These are phyloP conservation scores for Volutella citrinella DNA, from an alignment of 2,329 filamentous ascomycete species.

Conservation along the genomic window DNA sequence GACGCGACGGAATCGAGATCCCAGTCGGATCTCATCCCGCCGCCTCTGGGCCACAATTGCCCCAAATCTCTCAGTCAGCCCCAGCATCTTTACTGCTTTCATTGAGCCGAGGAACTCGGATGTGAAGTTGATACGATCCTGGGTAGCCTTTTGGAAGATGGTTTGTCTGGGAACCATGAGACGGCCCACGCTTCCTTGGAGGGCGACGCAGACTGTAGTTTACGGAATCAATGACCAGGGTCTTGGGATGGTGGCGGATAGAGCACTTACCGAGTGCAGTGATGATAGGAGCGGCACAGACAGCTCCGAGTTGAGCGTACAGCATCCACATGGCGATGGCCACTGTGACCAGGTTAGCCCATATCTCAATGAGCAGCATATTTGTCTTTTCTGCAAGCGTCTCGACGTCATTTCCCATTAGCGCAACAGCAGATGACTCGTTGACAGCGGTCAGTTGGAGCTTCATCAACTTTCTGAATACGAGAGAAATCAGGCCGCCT, in stretches of 20 bases:
- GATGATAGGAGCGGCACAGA: constrained; percentile 30
- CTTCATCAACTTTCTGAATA: constrained; percentile 29
- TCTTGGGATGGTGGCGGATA: too few relatives aligned
- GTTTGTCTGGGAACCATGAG: constrained; percentile 27
- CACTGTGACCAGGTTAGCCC: constrained; percentile 29
- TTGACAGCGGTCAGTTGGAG: constrained; percentile 23
- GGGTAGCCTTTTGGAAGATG: constrained; percentile 30
- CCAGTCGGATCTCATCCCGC: constrained; percentile 21
- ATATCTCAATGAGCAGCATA: constrained; percentile 28
- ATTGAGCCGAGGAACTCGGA: constrained; percentile 29
- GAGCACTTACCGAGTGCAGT: constrained; percentile 29
- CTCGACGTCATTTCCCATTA: constrained; percentile 33
- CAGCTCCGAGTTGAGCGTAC: constrained; percentile 29
- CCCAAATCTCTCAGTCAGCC: constrained; percentile 25
- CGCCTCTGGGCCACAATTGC: constrained; percentile 22
- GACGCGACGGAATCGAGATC: constrained; percentile 23
- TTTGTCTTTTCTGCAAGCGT: constrained; percentile 26
- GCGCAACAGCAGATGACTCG: constrained; percentile 26
- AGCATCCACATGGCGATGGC: constrained; percentile 30
- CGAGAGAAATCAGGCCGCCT: constrained; percentile 27
- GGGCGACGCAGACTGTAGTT: constrained; percentile 18
- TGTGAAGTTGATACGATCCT: constrained; percentile 31
- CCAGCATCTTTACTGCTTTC: constrained; percentile 34
- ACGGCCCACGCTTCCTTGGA: constrained; percentile 21
- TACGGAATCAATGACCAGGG: neutral